phyloP scores from a whole-genome alignment of 1,284 basidiomycete species.

The Phylloporus sp. region DNA sequence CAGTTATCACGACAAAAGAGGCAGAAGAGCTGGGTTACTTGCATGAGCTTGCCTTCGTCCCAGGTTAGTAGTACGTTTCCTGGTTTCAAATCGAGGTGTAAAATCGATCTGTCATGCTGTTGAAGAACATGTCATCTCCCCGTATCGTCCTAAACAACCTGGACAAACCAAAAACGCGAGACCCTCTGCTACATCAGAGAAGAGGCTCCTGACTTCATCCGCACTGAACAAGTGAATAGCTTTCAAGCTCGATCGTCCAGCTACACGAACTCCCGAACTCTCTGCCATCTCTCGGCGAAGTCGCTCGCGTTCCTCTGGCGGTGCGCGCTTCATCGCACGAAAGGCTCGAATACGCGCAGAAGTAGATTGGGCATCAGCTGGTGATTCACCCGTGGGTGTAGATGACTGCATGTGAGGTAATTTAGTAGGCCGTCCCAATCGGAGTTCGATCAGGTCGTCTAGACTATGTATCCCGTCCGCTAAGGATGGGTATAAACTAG shows the following conservation, averaged over 20 bases:
- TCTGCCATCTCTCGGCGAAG: conserved; percentile 54
- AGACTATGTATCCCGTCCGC: conserved; percentile 48
- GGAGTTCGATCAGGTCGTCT: conserved; percentile 83
- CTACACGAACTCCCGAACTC: conserved; percentile 18
- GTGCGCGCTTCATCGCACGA: conserved; percentile 64
- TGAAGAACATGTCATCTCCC: conserved; percentile 9
- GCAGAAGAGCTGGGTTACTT: conserved; percentile 27
- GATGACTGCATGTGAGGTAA: conserved; percentile 51
- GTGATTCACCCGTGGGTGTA: conserved; percentile 28
- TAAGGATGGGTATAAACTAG: conserved; percentile 1
- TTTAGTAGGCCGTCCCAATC: conserved; percentile 57
- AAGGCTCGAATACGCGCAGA: conserved; percentile 77
- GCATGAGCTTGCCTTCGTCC: conserved; percentile 88
- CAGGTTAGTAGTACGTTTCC: conserved; percentile 92
- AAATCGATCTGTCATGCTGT: conserved; percentile 82
- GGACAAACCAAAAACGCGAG: conserved; percentile 78
- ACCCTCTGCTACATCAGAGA: conserved; percentile 79
- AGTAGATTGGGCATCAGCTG: conserved; percentile 52
- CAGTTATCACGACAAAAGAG: conserved; percentile 5
- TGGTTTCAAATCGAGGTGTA: conserved; percentile 93
- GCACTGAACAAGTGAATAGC: conserved; percentile 82
- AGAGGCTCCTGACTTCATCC: conserved; percentile 78
- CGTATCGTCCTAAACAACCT: neutral
- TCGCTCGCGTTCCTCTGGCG: conserved; percentile 66
- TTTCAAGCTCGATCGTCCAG: conserved; percentile 48